Evolutionary conservation across 1,139 yeast species (phyloP), one percentile per base, ranked within the genome.

Genomic region (Wickerhamomyces sp.): DNA sequence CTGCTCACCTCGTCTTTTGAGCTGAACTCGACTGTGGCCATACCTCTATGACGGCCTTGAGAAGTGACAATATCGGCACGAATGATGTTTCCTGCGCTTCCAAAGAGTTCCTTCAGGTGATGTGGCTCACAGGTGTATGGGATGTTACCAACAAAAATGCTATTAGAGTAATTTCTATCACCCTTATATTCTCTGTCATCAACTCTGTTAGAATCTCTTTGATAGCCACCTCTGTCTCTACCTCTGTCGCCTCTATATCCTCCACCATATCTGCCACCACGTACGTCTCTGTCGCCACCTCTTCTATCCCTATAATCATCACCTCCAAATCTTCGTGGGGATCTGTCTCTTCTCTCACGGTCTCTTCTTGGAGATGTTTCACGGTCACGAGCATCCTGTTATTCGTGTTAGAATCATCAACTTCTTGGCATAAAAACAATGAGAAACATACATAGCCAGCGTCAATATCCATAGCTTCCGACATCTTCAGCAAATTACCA

Each of bases 21-120:
- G 12, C 78, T 67, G 54, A 83, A 91, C 59, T 91, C 97, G 26
- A 91, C 96, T 15, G 96, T 86, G 33, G 89, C 93, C 91, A 81
- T 83, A 45, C 98, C 89, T 64, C 93, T 69, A 59, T 89, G 82
- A 52, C 86, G 85, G 37, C 95, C 94, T 47, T 82, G 74, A 38
- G 75, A 71, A n/a, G 82, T 79, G 38, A 89, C 83, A 37, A 91
- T 82, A 57, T 89, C 96, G 3, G 96, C 95, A 47, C 87, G 75
- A 15, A 82, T 72, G 33, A 91, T 86, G 24, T 71, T 74, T 43
- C 94, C 95, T 28, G 80, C 79, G 28, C 59, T 62, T 14, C 66
- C 62, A 55, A 83, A 83, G 46, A 73, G 68, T 16, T 69, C 76
- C 49, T 75, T 74, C 36, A 83, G 64, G 34, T 81, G 83, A 34